These are phyloP conservation scores for Pittosporum tobira DNA, from an alignment of 129 eudicot genomes.

Conservation along the genomic window DNA sequence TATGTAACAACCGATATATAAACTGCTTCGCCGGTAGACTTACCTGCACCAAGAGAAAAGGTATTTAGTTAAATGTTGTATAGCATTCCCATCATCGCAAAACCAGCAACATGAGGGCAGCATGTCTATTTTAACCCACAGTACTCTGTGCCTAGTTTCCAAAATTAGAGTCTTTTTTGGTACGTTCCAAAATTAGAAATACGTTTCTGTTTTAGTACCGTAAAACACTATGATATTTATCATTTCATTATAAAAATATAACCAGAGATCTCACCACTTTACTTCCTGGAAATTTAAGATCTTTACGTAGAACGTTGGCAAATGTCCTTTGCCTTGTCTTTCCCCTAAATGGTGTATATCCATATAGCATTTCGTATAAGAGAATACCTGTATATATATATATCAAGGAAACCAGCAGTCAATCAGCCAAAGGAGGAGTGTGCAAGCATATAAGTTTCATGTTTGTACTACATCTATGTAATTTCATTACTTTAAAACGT, in stretches of 20 bases:
- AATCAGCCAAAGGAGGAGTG: background rate
- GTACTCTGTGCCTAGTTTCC: no score
- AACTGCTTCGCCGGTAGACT: conserved; percentile 83
- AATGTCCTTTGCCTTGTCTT: conserved; percentile 98
- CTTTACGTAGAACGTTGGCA: conserved; percentile 80
- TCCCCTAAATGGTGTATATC: conserved; percentile 97
- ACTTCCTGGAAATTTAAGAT: conserved; percentile 74
- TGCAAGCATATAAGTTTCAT: no score
- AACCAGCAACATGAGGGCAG: no score
- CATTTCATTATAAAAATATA: no score
- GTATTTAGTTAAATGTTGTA: conserved; percentile 2
- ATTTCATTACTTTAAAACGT: background rate
- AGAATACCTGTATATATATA: conserved; percentile 96
- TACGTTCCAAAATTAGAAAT: no score
- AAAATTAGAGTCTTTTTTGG: no score
- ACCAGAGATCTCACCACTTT: conserved; percentile 40
- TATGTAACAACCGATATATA: conserved; percentile 76
- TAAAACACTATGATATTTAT: no score
- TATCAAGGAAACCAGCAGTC: conserved; percentile 12
- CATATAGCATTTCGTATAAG: conserved; percentile 82
- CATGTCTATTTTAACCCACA: no score
- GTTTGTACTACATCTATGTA: conserved; percentile 1
- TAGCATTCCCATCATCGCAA: no score
- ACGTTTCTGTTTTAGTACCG: no score
- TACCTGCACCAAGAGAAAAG: conserved; percentile 34